Evolutionary conservation across 1,284 basidiomycete genomes (phyloP), one percentile per base, ranked within the genome.

Genomic region (Moesziomyces globuligerus): DNA sequence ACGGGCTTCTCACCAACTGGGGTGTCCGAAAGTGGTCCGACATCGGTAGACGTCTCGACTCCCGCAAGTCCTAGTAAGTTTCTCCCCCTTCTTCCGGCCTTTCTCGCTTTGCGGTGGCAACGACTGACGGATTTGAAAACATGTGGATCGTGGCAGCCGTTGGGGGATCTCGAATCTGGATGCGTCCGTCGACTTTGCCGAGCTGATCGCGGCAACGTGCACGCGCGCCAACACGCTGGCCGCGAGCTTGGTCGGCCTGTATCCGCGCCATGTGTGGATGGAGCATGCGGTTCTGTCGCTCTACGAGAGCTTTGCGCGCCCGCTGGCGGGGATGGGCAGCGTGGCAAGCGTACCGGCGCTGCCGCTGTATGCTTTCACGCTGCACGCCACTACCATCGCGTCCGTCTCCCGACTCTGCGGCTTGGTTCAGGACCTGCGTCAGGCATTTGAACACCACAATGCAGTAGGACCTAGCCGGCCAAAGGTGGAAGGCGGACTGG

Each of bases 321-420:
- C 49, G 8, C 50, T 72, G 17, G 48, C 44, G 17, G 66, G 68
- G 20, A 45, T 61, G 52, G 56, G 60, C 20, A 9, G 20, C 3
- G 53, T 32, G 3, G 52, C 50, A 11, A 25, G 38, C 18, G 44
- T 70, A 7, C 39, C 54, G 1, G 23, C 71, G 1, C 21, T 55
- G 3, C 39, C 54, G 21, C 48, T 69, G 17, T 65, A 54, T 32
- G 54, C 57, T 1, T 70, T 65, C 50, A 57, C 66, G 10, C n/a
- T 66, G 50, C 51, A 65, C 36, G 55, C 66, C 4, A 45, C 52
- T 13, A 61, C 71, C n/a, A 18, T 69, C 15, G 62, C 61, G n/a
- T 56, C 71, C 8, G 37, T 73, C 34, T 70, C 71, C n/a, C 53
- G 71, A 3, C 60, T 73, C 36, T 59, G 48, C 41, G 71, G 71